A percentile compares a stretch with the other conserved stretches of the same genome.
phyloP scores from a whole-genome alignment of 768 basidiomycete species.

The Boletus huronensis region DNA sequence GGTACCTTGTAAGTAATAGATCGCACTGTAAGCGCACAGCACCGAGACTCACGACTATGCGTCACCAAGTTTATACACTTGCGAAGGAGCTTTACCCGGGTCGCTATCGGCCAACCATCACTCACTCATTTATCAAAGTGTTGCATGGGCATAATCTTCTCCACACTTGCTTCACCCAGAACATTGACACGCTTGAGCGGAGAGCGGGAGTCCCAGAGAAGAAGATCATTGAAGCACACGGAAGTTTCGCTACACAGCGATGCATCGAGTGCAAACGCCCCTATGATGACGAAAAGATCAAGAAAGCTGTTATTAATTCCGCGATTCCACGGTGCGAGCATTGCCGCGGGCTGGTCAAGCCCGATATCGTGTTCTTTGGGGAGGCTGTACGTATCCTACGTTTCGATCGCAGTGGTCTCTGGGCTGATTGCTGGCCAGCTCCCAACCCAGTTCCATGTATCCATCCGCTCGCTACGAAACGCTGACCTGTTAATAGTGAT shows the following conservation, averaged over 20 bases:
- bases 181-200: slow-evolving; percentile 90
- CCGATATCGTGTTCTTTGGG: slow-evolving; percentile 95
- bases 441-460: slow-evolving; percentile 61
- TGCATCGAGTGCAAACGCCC: slow-evolving; percentile 70
- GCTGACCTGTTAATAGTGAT: slow-evolving; percentile 89
- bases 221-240: slow-evolving; percentile 92
- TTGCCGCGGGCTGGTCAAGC: slow-evolving; percentile 79
- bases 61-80: slow-evolving; percentile 71
- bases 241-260: slow-evolving; percentile 84
- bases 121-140: slow-evolving; percentile 88
- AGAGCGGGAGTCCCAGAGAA: slow-evolving; percentile 70
- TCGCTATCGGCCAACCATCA: slow-evolving; percentile 78
- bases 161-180: slow-evolving; percentile 82
- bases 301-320: slow-evolving; percentile 53
- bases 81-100: slow-evolving; percentile 94
- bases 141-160: slow-evolving; percentile 68
- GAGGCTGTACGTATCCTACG: slow-evolving; percentile 51
- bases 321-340: slow-evolving; percentile 56
- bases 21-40: background rate
- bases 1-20: slow-evolving; percentile 57
- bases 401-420: background rate
- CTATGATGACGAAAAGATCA: slow-evolving; percentile 69
- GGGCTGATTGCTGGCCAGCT: slow-evolving; percentile 44
- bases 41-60: background rate
- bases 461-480: slow-evolving; percentile 48